Percentiles rank a stretch among this genome's conserved stretches.
Conservation (phyloP, 768 basidiomycete genomes). For the Kwoniella sp. region DNA sequence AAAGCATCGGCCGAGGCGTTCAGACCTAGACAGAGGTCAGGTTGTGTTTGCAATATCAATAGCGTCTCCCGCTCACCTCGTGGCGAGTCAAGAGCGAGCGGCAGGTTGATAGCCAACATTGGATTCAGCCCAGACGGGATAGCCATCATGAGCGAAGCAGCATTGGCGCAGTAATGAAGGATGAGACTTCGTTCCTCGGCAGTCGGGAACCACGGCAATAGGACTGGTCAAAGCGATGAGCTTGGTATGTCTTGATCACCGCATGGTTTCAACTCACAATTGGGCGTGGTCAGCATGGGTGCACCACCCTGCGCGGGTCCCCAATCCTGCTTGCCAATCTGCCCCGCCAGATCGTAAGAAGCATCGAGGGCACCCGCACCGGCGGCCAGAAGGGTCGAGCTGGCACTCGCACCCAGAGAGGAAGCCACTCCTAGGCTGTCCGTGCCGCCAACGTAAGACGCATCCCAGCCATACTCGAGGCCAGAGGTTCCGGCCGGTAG, state of each 20-base stretch:
- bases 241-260: not conserved
- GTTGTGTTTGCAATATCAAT: not conserved
- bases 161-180: constrained; percentile 53
- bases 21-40: constrained; percentile 29
- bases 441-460: constrained; percentile 16
- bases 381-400: not conserved
- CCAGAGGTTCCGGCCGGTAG: not conserved
- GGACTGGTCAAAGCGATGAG: constrained; percentile 22
- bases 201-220: constrained; percentile 50
- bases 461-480: constrained; percentile 21
- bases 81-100: constrained; percentile 53
- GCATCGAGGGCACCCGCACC: not conserved
- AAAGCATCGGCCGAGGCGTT: constrained; percentile 53
- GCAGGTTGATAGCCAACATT: constrained; percentile 53
- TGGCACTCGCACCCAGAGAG: not conserved
- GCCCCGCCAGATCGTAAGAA: not conserved
- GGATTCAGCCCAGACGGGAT: constrained; percentile 53
- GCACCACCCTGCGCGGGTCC: constrained; percentile 13
- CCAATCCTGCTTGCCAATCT: constrained; percentile 17
- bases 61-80: constrained; percentile 26
- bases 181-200: constrained; percentile 46
- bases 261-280: constrained; percentile 22
- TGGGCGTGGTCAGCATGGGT: constrained; percentile 35
- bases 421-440: not conserved
- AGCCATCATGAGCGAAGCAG: constrained; percentile 56